A percentile compares a stretch with the other conserved stretches of the same genome.
Evolutionary conservation across 1,139 yeast species (phyloP).

Genomic region (Debaryomyces singareniensis): DNA sequence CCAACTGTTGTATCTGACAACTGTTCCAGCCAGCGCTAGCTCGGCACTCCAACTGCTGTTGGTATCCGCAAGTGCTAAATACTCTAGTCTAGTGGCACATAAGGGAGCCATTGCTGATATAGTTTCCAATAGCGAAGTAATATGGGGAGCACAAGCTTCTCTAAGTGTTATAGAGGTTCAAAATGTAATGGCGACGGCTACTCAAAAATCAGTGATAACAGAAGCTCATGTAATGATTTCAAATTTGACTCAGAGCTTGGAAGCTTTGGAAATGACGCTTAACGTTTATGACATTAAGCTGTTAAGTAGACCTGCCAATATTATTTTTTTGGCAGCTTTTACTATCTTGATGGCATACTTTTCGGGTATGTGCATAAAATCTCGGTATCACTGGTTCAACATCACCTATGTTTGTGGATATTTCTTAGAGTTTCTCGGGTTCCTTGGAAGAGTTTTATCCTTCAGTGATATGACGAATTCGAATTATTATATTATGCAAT

Average conservation of each 20-base stretch:
- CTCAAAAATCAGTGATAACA: slow-evolving; percentile 18
- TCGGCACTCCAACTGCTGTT: slow-evolving; percentile 5
- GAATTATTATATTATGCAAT: slow-evolving; percentile 55
- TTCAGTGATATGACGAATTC: slow-evolving; percentile 32
- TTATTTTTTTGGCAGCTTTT: slow-evolving; percentile 18
- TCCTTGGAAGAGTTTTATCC: slow-evolving; percentile 50
- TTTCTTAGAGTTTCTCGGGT: slow-evolving; percentile 65
- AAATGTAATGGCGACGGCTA: slow-evolving; percentile 33
- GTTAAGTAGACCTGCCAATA: slow-evolving; percentile 18
- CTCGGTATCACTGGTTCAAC: slow-evolving; percentile 71
- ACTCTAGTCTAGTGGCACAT: no score
- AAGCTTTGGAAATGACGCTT: slow-evolving; percentile 14
- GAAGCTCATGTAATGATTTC: slow-evolving; percentile 27
- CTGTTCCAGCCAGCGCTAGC: slow-evolving; percentile 6
- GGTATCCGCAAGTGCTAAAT: slow-evolving; percentile 10
- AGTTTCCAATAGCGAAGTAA: slow-evolving; percentile 6
- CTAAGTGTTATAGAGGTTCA: slow-evolving; percentile 25
- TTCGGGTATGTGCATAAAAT: slow-evolving; percentile 21
- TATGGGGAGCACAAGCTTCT: slow-evolving; percentile 33
- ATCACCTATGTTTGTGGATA: slow-evolving; percentile 55
- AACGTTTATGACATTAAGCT: slow-evolving; percentile 29
- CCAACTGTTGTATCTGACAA: no score
- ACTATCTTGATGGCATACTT: slow-evolving; percentile 14
- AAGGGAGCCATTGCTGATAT: background rate
- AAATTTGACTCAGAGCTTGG: slow-evolving; percentile 24